A percentile compares a stretch with the other conserved stretches of the same genome.
Evolutionary conservation across 192 early-diverging fungal species (phyloP).

Genomic region (Coemansia sp.): DNA sequence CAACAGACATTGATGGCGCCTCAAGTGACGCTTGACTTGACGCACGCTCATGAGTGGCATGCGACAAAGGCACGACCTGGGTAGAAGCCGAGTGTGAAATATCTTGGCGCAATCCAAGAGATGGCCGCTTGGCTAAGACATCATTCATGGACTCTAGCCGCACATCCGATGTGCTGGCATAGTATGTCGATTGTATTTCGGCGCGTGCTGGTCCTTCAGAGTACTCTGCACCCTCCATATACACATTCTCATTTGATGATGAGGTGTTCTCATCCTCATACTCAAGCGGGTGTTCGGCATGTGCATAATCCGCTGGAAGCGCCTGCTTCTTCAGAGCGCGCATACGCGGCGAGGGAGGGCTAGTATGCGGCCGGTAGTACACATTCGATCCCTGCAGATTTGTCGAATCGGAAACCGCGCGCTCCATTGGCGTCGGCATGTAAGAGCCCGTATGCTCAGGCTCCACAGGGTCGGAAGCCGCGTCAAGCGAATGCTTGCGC

Average conservation of each 20-base stretch:
- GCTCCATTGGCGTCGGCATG: constrained; percentile 25
- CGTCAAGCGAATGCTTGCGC: constrained; percentile 45
- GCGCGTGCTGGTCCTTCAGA: constrained; percentile 14
- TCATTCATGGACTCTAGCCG: constrained; percentile 35
- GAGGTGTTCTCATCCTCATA: constrained; percentile 25
- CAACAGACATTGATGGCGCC: constrained; percentile 25
- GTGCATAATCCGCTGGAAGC: constrained; percentile 6
- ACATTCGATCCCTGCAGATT: constrained; percentile 17
- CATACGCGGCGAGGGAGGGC: constrained; percentile 46
- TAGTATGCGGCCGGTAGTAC: constrained; percentile 31
- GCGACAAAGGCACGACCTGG: constrained; percentile 9
- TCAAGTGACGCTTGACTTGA: constrained; percentile 15
- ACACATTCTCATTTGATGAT: constrained; percentile 27
- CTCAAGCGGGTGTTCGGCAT: constrained; percentile 10
- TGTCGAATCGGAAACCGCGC: constrained; percentile 35
- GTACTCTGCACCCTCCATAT: constrained; percentile 24
- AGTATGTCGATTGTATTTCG: constrained; percentile 20
- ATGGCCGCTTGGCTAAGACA: constrained; percentile 27
- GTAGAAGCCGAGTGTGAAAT: constrained; percentile 2
- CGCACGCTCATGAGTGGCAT: constrained; percentile 18
- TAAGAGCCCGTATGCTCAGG: constrained; percentile 2
- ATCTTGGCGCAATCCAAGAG: constrained; percentile 44
- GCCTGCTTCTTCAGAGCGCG: constrained; percentile 15
- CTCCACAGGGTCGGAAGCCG: constrained; percentile 23
- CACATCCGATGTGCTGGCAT: constrained; percentile 36